phyloP scores from a whole-genome alignment of 2,329 filamentous ascomycete genomes.

The Penicillium sp. region DNA sequence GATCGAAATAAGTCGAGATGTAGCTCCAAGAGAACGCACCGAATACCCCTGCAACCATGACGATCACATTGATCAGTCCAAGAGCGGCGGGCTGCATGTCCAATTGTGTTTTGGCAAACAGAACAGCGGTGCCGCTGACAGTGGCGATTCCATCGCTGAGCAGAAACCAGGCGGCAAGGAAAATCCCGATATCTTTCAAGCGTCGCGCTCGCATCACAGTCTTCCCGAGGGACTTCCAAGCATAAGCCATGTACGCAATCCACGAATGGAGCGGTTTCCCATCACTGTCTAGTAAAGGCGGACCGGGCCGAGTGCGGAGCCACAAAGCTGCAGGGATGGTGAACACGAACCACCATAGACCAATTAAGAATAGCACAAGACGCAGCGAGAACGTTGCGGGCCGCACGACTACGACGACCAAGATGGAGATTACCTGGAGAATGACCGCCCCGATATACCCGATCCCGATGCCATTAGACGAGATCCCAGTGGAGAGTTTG shows the following conservation, averaged over 20 bases:
- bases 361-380: conserved; percentile 82
- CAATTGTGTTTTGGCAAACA: conserved; percentile 92
- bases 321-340: conserved; percentile 85
- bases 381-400: conserved; percentile 84
- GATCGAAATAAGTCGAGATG: conserved; percentile 67
- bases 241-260: conserved; percentile 73
- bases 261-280: conserved; percentile 53
- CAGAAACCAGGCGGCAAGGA: conserved; percentile 90
- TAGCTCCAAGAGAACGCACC: conserved; percentile 90
- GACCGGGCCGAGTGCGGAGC: conserved; percentile 84
- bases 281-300: conserved; percentile 59
- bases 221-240: conserved; percentile 82
- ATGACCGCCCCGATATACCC: conserved; percentile 87
- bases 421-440: conserved; percentile 77
- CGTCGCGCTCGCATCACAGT: conserved; percentile 74
- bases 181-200: conserved; percentile 78
- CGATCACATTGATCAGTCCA: conserved; percentile 91
- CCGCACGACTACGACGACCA: conserved; percentile 70
- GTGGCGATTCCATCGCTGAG: conserved; percentile 93
- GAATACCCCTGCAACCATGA: conserved; percentile 77
- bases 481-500: conserved; percentile 83
- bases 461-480: conserved; percentile 88
- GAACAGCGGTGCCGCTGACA: conserved; percentile 87
- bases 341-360: conserved; percentile 90
- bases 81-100: conserved; percentile 86